Base-by-base conservation (phyloP, 148 eudicot species). In the Chenopodium album region DNA sequence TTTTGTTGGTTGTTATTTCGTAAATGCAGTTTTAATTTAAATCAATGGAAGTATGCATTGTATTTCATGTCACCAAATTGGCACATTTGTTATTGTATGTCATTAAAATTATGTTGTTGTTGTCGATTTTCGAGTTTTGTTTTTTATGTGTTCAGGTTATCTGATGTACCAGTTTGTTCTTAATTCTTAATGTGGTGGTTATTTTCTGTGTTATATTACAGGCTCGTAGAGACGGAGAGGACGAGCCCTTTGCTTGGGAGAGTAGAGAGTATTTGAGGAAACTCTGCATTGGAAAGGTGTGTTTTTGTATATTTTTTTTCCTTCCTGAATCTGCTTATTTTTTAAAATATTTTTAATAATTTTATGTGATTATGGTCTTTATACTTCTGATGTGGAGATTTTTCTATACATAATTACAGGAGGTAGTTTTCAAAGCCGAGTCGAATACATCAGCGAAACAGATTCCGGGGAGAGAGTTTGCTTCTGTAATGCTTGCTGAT, bases 241-340 rank as follows among this genome's bases (percentile, higher is more conserved):
- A 97, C 80, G 99, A 97, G 86, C 92, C 99, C 81, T 97, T 92
- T 89, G 98, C 99, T 77, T 97, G 99, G 99, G 90, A 92, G 9
- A 97, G 99, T 90, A 90, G 98, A 85, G 98, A 97, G 72, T 97
- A 75, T 81, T 82, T 97, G 81, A 88, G 98, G 87, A 97, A 97
- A 80, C 91, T 94, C 79, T 94, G 97, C 78, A 89, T 94, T 62
- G 99, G 99, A 87, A 92, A 94, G 99, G 99, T 97, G 29, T 22
- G 69, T 22, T 1, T n/a, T 4, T 17, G 59, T 77, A 62, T 1
- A 62, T 1, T 12, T 7, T 74, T 11, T 34, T 32, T 76, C 0
- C 52, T 62, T 37, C 26, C 6, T 66, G 62, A 48, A 64, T 44
- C 44, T 41, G 44, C 44, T 41, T 41, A 5, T 41, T 32, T 32